Evolutionary conservation across 495 filamentous ascomycete species (phyloP).

Genomic region (Penicillium silybi): DNA sequence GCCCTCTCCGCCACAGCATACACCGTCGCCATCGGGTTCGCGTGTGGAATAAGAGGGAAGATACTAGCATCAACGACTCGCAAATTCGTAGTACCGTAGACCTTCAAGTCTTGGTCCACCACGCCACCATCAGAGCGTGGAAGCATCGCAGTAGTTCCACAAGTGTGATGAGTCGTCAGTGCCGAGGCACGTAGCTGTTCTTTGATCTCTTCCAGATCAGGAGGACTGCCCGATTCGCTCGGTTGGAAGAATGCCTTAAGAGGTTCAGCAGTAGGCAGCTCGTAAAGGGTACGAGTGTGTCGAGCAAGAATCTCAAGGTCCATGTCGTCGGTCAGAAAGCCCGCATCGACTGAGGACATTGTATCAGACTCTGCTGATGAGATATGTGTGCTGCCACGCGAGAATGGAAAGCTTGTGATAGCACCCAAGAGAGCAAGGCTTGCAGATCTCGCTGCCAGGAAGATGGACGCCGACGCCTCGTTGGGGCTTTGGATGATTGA

Average conservation of each 20-base stretch:
- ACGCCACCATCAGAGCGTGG: constrained; percentile 51
- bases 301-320: constrained; percentile 32
- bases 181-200: constrained; percentile 1
- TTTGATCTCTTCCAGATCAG: constrained; percentile 9
- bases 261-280: neutral
- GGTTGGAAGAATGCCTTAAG: constrained; percentile 6
- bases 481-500: constrained; percentile 12
- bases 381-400: constrained; percentile 33
- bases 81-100: constrained; percentile 46
- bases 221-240: neutral
- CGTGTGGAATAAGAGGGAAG: constrained; percentile 46
- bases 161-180: constrained; percentile 9
- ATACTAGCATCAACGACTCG: constrained; percentile 54
- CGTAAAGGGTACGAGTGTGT: constrained; percentile 10
- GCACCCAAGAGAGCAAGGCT: constrained; percentile 11
- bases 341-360: constrained; percentile 28
- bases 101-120: constrained; percentile 41
- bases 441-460: constrained; percentile 3
- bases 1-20: constrained; percentile 53
- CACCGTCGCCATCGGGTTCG: constrained; percentile 49
- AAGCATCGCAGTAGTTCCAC: constrained; percentile 20
- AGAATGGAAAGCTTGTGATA: constrained; percentile 28
- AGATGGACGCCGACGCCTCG: constrained; percentile 6
- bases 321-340: constrained; percentile 25
- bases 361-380: constrained; percentile 24